Evolutionary conservation across 768 basidiomycete species (phyloP), one percentile per base, ranked within the genome.

Genomic region (Daedaleopsis nitida): DNA sequence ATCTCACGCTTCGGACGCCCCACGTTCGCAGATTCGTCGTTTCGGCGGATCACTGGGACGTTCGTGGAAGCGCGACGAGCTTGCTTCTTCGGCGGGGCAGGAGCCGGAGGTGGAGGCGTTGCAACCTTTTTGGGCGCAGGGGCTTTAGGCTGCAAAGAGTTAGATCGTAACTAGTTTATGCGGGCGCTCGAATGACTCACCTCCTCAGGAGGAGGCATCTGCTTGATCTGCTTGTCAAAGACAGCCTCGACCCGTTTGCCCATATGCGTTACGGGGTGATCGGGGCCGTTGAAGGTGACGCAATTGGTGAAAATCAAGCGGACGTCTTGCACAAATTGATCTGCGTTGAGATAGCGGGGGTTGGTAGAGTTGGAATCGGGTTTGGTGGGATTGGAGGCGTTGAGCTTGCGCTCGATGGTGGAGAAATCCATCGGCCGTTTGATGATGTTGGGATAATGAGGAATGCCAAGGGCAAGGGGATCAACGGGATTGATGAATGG

Each of bases 1-100:
- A 98, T 96, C 74, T 99, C 97, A 56, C 97, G 92, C 77, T 98
- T 98, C 1, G 96, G 96, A n/a, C 97, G 87, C 23, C 84, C 83
- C 24, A 75, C 78, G 62, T 81, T 79, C 59, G 74, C 72, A 32
- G 82, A 80, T 14, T 73, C 73, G 6, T 93, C 92, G 24, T 87
- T 89, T 49, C 94, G 91, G 57, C 94, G 85, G 66, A 94, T 91
- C 59, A 86, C 85, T 44, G 94, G 93, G 2, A 92, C 81, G 11
- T 92, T 88, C 2, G 90, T 87, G 16, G 94, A 96, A 1, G 87
- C 78, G 55, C 92, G 86, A 27, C 94, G 87, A 42, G 77, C 78
- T 12, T 71, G 71, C 63, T 77, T 78, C 70, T 84, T 82, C 27
- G 80, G 75, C 16, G 78, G 78, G 0, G 80, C 69, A 54, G 79